phyloP scores from a whole-genome alignment of 1,284 basidiomycete genomes.

The Cerioporus squamosus region DNA sequence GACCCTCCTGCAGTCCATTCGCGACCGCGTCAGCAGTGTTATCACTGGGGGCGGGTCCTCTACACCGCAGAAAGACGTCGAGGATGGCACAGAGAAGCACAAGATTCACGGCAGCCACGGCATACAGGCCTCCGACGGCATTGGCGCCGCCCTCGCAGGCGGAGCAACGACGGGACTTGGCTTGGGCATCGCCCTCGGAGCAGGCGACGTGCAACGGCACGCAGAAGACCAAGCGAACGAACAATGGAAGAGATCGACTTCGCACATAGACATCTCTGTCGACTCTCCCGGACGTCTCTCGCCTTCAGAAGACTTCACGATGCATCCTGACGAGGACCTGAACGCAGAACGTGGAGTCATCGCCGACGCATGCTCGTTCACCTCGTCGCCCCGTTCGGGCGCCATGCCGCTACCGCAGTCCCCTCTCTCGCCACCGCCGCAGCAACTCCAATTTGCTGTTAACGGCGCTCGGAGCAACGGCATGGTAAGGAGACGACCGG shows the following conservation, averaged over 20 bases:
- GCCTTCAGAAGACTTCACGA: slow-evolving; percentile 17
- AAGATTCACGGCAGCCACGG: slow-evolving; percentile 9
- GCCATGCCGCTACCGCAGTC: slow-evolving; percentile 30
- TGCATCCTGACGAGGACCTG: slow-evolving; percentile 2
- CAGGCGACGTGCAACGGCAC: not conserved
- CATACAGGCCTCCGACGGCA: slow-evolving; percentile 27
- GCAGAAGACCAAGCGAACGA: not conserved
- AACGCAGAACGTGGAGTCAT: slow-evolving; percentile 25
- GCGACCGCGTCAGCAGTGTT: slow-evolving; percentile 11
- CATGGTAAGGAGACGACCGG: slow-evolving; percentile 19
- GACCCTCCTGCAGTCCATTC: slow-evolving; percentile 17
- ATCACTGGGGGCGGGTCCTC: slow-evolving; percentile 3
- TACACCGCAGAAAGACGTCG: slow-evolving; percentile 1
- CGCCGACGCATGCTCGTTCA: slow-evolving; percentile 38
- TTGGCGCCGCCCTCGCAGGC: slow-evolving; percentile 30
- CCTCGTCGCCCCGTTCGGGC: slow-evolving; percentile 43
- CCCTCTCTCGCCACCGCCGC: slow-evolving; percentile 17
- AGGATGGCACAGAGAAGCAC: slow-evolving; percentile 13
- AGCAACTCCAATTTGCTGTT: slow-evolving; percentile 6
- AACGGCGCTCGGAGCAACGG: not conserved
- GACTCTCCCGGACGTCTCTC: slow-evolving; percentile 20
- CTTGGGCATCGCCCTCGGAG: slow-evolving; percentile 27
- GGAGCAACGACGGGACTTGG: slow-evolving; percentile 29
- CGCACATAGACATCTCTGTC: slow-evolving; percentile 9
- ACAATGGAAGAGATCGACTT: slow-evolving; percentile 5